Evolutionary conservation across 257 asterid genomes (phyloP).

Genomic region (Primulina tabacum): DNA sequence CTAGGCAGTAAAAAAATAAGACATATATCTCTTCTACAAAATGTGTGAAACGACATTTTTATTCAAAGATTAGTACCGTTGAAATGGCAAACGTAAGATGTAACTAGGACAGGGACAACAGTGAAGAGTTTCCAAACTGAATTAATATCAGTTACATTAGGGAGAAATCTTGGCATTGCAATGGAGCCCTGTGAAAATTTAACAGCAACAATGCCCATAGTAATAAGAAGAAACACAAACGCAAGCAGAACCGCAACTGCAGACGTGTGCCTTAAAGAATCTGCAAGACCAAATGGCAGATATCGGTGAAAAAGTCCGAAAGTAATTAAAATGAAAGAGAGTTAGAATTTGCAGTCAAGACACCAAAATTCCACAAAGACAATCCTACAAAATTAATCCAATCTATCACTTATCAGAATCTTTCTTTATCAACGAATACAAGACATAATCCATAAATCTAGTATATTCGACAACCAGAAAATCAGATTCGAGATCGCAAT

Average conservation of each 20-base stretch:
- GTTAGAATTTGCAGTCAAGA: not conserved
- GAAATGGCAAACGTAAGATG: conserved; percentile 59
- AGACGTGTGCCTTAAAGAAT: conserved; percentile 53
- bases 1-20: not conserved
- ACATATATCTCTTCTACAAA: not conserved
- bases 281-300: conserved; percentile 29
- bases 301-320: not conserved
- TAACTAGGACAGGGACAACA: conserved; percentile 59
- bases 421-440: not conserved
- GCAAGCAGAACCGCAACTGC: conserved; percentile 54
- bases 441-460: not conserved
- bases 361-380: not conserved
- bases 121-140: conserved; percentile 61
- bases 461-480: not conserved
- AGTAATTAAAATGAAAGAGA: not conserved
- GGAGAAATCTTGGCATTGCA: conserved; percentile 40
- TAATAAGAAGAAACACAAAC: conserved; percentile 42
- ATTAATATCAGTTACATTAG: conserved; percentile 35
- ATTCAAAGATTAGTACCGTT: conserved; percentile 36
- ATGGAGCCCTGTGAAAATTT: conserved; percentile 41
- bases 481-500: not conserved
- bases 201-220: conserved; percentile 32
- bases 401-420: not conserved
- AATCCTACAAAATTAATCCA: not conserved
- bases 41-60: not conserved